These are phyloP conservation scores for Ananas comosus DNA, from an alignment of 176 grass and related monocot species.

Conservation along the genomic window DNA sequence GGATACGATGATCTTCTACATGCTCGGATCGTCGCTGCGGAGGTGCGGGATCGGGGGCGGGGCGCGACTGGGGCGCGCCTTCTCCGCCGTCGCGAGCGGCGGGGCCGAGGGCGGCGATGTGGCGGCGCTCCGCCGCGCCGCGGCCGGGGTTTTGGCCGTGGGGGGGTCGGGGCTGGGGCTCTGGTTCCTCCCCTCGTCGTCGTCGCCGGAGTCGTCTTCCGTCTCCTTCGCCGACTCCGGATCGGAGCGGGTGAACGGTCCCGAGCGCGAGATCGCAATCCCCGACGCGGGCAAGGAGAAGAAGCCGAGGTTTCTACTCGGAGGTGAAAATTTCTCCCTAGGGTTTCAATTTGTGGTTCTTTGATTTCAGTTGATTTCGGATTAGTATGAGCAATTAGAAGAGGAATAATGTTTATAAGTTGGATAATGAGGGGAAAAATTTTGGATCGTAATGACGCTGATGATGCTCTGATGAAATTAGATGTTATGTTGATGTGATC, in stretches of 20 bases:
- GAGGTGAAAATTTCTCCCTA: conserved; percentile 31
- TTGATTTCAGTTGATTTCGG: not conserved
- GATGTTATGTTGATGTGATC: no score
- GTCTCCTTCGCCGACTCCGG: conserved; percentile 28
- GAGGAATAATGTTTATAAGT: no score
- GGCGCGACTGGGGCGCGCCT: conserved; percentile 2
- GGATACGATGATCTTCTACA: conserved; percentile 29
- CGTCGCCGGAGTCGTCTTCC: no score
- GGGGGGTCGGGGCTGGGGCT: conserved; percentile 47
- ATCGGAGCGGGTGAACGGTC: conserved; percentile 2
- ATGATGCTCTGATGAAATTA: no score
- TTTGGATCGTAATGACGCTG: no score
- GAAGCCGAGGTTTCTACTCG: conserved; percentile 42
- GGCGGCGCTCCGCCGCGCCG: conserved; percentile 12
- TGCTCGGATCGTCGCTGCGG: conserved; percentile 30
- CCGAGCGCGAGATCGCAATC: conserved; percentile 36
- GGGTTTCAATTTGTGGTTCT: conserved; percentile 3
- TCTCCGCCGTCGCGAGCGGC: conserved; percentile 21
- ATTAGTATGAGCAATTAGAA: no score
- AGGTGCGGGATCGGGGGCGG: conserved; percentile 24
- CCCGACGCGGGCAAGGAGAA: conserved; percentile 9
- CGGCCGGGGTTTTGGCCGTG: conserved; percentile 31
- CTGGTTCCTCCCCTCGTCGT: conserved; percentile 37
- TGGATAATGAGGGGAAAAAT: no score
- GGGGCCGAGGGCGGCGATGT: not conserved